These are phyloP conservation scores for Exutisphaerella laricina DNA, from an alignment of 2,329 filamentous ascomycete genomes.

Conservation along the genomic window DNA sequence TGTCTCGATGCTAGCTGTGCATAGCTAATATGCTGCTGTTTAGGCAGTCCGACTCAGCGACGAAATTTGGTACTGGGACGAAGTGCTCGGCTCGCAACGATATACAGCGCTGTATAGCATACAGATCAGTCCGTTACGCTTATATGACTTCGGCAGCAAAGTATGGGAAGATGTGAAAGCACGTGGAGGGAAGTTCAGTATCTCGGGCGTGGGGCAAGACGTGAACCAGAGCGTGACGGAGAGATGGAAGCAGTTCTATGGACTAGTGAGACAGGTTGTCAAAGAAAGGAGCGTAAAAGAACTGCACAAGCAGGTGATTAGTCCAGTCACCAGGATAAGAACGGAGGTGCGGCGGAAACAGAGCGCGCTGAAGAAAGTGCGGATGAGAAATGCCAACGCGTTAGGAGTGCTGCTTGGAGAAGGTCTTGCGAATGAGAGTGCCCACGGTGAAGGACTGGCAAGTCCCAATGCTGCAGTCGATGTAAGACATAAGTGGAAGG, in stretches of 20 bases:
- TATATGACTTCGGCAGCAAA: slow-evolving; percentile 67
- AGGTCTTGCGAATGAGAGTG: slow-evolving; percentile 57
- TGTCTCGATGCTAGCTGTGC: too few relatives aligned
- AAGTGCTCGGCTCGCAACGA: slow-evolving; percentile 70
- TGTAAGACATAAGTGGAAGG: slow-evolving; percentile 57
- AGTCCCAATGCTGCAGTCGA: slow-evolving; percentile 15
- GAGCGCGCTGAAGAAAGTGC: slow-evolving; percentile 62
- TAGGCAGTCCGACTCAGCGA: slow-evolving; percentile 78
- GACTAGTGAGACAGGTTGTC: slow-evolving; percentile 69
- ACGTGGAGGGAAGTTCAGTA: slow-evolving; percentile 29
- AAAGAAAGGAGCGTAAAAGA: slow-evolving; percentile 65
- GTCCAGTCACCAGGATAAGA: slow-evolving; percentile 69
- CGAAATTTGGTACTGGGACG: slow-evolving; percentile 95
- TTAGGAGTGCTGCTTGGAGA: slow-evolving; percentile 85
- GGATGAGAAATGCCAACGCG: slow-evolving; percentile 76
- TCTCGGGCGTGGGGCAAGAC: slow-evolving; percentile 26
- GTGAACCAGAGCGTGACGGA: slow-evolving; percentile 28
- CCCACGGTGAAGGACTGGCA: slow-evolving; percentile 30
- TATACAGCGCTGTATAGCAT: slow-evolving; percentile 78
- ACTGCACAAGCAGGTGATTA: slow-evolving; percentile 66
- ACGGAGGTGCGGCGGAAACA: slow-evolving; percentile 72
- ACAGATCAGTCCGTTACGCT: slow-evolving; percentile 72
- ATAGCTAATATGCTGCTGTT: too few relatives aligned
- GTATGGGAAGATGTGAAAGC: slow-evolving; percentile 59
- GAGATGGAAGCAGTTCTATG: slow-evolving; percentile 59